These are phyloP conservation scores for Aurinia saxatilis DNA, from an alignment of 345 rosid genomes.

Conservation along the genomic window DNA sequence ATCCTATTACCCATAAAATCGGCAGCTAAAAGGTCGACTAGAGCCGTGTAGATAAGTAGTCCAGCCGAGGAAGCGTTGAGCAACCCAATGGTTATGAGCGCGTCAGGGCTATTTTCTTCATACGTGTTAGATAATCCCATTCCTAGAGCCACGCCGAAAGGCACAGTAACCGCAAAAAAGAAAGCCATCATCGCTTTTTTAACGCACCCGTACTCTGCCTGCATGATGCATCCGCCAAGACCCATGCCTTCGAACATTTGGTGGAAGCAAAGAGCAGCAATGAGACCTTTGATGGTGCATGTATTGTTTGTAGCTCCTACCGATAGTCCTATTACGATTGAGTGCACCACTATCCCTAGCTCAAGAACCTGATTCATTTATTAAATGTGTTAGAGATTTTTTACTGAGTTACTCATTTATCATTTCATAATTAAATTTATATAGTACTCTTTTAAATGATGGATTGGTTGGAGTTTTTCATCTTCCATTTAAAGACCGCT, in stretches of 20 bases:
- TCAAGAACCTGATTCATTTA: conserved; percentile 46
- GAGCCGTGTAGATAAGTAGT: conserved; percentile 61
- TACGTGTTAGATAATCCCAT: conserved; percentile 38
- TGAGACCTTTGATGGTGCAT: conserved; percentile 38
- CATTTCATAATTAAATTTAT: neutral
- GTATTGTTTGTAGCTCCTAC: conserved; percentile 58
- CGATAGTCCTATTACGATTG: conserved; percentile 59
- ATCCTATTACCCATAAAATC: conserved; percentile 51
- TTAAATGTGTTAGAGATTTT: too few species aligned
- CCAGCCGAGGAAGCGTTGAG: conserved; percentile 63
- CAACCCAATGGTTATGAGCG: conserved; percentile 48
- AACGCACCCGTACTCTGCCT: conserved; percentile 27
- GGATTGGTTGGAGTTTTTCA: neutral
- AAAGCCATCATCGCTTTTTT: conserved; percentile 38
- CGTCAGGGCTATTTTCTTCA: conserved; percentile 43
- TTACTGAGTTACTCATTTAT: neutral
- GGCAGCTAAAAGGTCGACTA: conserved; percentile 61
- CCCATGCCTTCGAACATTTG: conserved; percentile 82
- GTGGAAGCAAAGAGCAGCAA: conserved; percentile 67
- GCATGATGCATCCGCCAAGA: conserved; percentile 61
- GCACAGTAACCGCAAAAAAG: conserved; percentile 56
- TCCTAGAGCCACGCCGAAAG: conserved; percentile 57
- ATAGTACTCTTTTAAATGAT: neutral
- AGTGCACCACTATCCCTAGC: conserved; percentile 65
- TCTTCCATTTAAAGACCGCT: neutral